Percentiles rank a stretch among this genome's conserved stretches.
These are phyloP conservation scores for Tillandsia fasciculata DNA, from an alignment of 176 grass and related monocot species.

Conservation along the genomic window DNA sequence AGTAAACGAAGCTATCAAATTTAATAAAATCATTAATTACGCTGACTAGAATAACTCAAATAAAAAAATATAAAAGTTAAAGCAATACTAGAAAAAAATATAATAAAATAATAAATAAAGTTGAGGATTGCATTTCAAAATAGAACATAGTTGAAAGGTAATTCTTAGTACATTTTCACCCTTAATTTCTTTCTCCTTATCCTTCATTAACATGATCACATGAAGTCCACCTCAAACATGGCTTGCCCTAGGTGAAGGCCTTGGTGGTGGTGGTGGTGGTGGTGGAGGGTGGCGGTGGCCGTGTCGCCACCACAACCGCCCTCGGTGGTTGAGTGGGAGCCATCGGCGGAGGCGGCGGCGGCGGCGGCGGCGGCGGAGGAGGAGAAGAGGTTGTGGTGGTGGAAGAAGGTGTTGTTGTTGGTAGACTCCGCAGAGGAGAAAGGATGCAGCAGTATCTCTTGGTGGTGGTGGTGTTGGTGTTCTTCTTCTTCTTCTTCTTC, in stretches of 20 bases:
- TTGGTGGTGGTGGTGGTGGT: conserved; percentile 5
- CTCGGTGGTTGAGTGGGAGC: background rate
- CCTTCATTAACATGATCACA: conserved; percentile 2
- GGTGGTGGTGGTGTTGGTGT: no score
- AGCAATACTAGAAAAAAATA: no score
- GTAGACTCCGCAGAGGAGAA: background rate
- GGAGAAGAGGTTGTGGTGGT: conserved; percentile 11
- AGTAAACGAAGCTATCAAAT: no score
- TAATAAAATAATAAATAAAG: no score
- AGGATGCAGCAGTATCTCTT: background rate
- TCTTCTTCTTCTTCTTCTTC: background rate
- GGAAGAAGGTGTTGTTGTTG: background rate
- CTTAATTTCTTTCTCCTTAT: background rate
- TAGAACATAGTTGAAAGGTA: no score
- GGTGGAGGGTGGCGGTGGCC: background rate
- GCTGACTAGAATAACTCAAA: no score
- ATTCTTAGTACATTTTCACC: background rate
- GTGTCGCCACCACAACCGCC: background rate
- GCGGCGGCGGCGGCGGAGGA: background rate
- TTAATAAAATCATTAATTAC: no score
- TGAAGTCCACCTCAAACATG: conserved; percentile 22
- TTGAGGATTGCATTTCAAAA: no score
- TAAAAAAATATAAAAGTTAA: no score
- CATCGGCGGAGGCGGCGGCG: background rate
- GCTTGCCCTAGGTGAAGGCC: conserved; percentile 5